Percentiles rank a stretch among this genome's conserved stretches.
These are phyloP conservation scores for Phaeotremella skinneri DNA, from an alignment of 768 basidiomycete species.

Conservation along the genomic window DNA sequence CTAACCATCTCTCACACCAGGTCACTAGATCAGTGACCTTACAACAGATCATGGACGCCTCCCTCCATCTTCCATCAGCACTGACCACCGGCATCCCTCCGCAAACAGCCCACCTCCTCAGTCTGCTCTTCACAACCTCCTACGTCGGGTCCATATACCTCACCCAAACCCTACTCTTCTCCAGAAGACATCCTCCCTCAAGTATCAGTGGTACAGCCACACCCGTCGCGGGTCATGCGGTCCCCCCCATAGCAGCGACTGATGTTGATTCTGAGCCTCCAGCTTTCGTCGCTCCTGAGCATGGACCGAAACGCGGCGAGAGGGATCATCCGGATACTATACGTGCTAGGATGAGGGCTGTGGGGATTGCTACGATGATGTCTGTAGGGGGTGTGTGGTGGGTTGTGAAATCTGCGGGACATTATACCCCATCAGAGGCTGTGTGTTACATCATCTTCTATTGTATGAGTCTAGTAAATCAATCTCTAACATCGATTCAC, in stretches of 20 bases:
- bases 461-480: conserved; percentile 1
- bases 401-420: conserved; percentile 28
- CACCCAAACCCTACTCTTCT: conserved; percentile 56
- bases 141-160: conserved; percentile 86
- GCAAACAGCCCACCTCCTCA: conserved; percentile 58
- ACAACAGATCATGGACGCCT: conserved; percentile 22
- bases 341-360: conserved; percentile 69
- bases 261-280: conserved; percentile 33
- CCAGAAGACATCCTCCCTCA: conserved; percentile 61
- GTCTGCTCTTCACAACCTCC: conserved; percentile 61
- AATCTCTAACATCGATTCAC: neutral
- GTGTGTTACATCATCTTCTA: conserved; percentile 14
- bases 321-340: conserved; percentile 84
- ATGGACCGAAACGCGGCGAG: conserved; percentile 53
- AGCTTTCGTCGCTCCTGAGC: conserved; percentile 53
- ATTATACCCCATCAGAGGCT: conserved; percentile 19
- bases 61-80: conserved; percentile 14
- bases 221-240: too few relatives aligned
- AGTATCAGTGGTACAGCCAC: neutral
- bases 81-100: conserved; percentile 23
- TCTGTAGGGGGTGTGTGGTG: conserved; percentile 60
- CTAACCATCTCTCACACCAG: neutral
- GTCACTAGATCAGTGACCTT: too few relatives aligned
- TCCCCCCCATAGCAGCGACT: conserved; percentile 34
- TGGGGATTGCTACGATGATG: conserved; percentile 61